Evolutionary conservation across 495 filamentous ascomycete genomes (phyloP).

Genomic region (Penicillium taxi): DNA sequence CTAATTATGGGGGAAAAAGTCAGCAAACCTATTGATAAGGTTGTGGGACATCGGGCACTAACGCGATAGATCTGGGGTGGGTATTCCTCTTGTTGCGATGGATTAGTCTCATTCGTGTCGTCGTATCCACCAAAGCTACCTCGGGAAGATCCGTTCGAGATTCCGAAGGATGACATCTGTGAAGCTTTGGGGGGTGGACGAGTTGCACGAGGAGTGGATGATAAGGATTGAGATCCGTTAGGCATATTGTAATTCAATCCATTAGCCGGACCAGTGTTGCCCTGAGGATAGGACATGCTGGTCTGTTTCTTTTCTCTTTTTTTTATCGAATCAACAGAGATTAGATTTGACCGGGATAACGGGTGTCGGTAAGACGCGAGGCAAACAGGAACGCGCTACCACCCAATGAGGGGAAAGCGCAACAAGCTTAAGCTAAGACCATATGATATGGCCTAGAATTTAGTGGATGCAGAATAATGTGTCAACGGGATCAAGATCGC

Average conservation of each 20-base stretch:
- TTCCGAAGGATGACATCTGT: slow-evolving; percentile 41
- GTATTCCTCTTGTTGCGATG: slow-evolving; percentile 45
- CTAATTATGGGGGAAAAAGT: slow-evolving; percentile 39
- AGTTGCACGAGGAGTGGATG: slow-evolving; percentile 47
- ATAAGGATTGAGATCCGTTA: slow-evolving; percentile 43
- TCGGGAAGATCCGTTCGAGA: slow-evolving; percentile 31
- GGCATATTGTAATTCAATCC: slow-evolving; percentile 39
- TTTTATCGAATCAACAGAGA: slow-evolving; percentile 5
- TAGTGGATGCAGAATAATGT: slow-evolving; percentile 10
- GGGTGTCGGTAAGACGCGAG: slow-evolving; percentile 26
- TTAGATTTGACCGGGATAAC: slow-evolving; percentile 17
- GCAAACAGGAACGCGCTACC: slow-evolving; percentile 30
- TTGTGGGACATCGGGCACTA: not conserved
- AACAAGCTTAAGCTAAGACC: slow-evolving; percentile 11
- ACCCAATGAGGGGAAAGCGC: slow-evolving; percentile 22
- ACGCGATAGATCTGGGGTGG: slow-evolving; percentile 60
- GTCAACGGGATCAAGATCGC: slow-evolving; percentile 11
- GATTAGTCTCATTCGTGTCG: slow-evolving; percentile 42
- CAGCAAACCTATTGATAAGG: slow-evolving; percentile 6
- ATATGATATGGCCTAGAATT: slow-evolving; percentile 9
- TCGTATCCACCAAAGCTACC: slow-evolving; percentile 38
- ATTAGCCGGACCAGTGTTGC: slow-evolving; percentile 35
- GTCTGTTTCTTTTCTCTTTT: no score
- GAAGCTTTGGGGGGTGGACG: slow-evolving; percentile 40
- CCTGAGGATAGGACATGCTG: slow-evolving; percentile 40